Conservation (phyloP, 2,329 filamentous ascomycete species). For the Leptosphaerulina australis region DNA sequence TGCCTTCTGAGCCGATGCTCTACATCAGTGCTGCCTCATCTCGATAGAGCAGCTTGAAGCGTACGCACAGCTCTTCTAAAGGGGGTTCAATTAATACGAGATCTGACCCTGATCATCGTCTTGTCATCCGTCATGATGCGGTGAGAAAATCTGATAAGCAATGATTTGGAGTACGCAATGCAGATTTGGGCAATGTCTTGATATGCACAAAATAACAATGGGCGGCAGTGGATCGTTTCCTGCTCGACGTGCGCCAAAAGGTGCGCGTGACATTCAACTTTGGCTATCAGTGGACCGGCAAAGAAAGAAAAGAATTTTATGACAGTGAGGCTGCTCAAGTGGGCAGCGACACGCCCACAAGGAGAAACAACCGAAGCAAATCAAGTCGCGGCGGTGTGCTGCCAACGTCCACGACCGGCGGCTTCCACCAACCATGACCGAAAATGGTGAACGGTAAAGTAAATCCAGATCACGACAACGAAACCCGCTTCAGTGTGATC, state of each 20-base stretch:
- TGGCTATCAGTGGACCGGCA: neutral
- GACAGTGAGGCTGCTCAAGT: neutral
- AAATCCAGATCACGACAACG: neutral
- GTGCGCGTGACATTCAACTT: neutral
- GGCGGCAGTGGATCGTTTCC: neutral
- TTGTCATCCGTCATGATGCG: neutral
- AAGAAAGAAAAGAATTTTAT: neutral
- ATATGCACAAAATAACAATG: neutral
- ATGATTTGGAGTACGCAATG: neutral
- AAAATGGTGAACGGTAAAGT: neutral
- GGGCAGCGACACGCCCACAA: neutral
- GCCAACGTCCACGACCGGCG: neutral
- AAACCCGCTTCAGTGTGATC: neutral
- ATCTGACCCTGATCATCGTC: neutral
- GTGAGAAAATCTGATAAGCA: neutral
- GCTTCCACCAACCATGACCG: neutral
- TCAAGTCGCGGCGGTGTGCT: neutral
- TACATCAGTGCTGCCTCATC: neutral
- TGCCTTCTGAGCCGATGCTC: neutral
- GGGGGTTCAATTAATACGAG: neutral
- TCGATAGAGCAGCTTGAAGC: neutral
- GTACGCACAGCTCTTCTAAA: neutral
- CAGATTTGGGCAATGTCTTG: neutral
- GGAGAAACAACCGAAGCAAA: neutral
- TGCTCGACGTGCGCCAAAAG: neutral